phyloP scores from a whole-genome alignment of 2,329 filamentous ascomycete species.

The Trichoderma simmonsii region DNA sequence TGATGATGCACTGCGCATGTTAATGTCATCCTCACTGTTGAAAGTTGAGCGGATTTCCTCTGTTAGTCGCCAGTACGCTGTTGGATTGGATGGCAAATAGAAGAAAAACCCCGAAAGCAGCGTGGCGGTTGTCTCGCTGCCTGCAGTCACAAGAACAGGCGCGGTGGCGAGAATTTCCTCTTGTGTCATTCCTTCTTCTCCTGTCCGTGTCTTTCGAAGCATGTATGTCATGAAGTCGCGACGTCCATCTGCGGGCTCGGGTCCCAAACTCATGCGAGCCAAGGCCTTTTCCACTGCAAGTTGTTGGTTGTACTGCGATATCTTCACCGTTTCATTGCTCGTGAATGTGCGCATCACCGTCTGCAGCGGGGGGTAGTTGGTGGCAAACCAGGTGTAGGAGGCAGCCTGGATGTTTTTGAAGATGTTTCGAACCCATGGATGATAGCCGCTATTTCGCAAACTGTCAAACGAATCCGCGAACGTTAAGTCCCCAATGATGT shows the following conservation, averaged over 20 bases:
- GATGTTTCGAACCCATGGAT: slow-evolving; percentile 28
- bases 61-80: slow-evolving; percentile 21
- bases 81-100: slow-evolving; percentile 31
- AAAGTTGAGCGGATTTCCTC: neutral
- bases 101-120: slow-evolving; percentile 31
- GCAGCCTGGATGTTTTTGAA: slow-evolving; percentile 15
- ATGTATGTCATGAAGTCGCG: slow-evolving; percentile 29
- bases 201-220: slow-evolving; percentile 29
- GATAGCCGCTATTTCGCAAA: slow-evolving; percentile 28
- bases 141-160: slow-evolving; percentile 28
- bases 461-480: slow-evolving; percentile 43
- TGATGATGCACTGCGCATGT: slow-evolving; percentile 8
- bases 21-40: slow-evolving; percentile 35
- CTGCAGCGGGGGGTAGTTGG: too few species aligned
- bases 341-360: too few species aligned
- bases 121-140: slow-evolving; percentile 36
- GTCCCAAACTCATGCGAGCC: slow-evolving; percentile 21
- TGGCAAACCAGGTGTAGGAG: too few species aligned
- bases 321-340: too few species aligned
- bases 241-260: slow-evolving; percentile 22
- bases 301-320: too few species aligned
- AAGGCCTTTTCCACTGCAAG: neutral
- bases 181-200: slow-evolving; percentile 27
- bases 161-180: slow-evolving; percentile 26
- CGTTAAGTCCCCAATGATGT: slow-evolving; percentile 20